Base-by-base conservation (phyloP, 2,329 filamentous ascomycete species). In the Claviceps pusilla region DNA sequence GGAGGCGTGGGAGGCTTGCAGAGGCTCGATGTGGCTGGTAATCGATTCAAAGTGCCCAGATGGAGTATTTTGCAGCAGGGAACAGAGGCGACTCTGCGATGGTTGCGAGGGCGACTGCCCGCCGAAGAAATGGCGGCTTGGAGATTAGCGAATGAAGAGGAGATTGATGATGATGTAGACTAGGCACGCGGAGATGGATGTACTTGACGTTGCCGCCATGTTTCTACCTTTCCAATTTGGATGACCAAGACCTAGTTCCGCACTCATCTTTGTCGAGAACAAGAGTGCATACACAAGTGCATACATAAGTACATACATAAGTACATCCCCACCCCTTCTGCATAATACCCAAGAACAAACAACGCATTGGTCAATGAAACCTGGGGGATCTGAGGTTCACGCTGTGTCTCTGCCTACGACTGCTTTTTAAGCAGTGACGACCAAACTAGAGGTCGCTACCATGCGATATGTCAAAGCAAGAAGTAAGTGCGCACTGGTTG, bases 21-120 rank as follows among this genome's bases (percentile, higher is more conserved):
- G 75, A 68, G 78, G 53, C 72, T 96, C 10, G 85, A 95, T 50
- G 85, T 95, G 4, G 80, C 79, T 33, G 89, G 89, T 0, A 97
- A 97, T 66, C 77, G 83, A 37, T 97, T 97, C 70, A 78, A 88
- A 37, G 89, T 96, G 37, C 91, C 91, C 0, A 81, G 87, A 55
- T 90, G 86, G 72, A 86, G 86, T 58, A 78, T 95, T 7, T 71
- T 97, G 50, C 86, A 91, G 57, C 86, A 89, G 58, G 91, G 91
- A 0, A 96, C 90, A 0, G 89, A 95, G 61, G 85, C 87, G 2
- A 84, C 89, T 0, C 71, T 96, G 59, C 76, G 82, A 51, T 95
- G 89, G 86, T 68, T 96, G 51, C 78, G 87, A 57, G 86, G 88
- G 33, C 78, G 85, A 54, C 84, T 95, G 41, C 83, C 87, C 0